Evolutionary conservation across 768 basidiomycete species (phyloP).

Genomic region (Heimioporus sp.): DNA sequence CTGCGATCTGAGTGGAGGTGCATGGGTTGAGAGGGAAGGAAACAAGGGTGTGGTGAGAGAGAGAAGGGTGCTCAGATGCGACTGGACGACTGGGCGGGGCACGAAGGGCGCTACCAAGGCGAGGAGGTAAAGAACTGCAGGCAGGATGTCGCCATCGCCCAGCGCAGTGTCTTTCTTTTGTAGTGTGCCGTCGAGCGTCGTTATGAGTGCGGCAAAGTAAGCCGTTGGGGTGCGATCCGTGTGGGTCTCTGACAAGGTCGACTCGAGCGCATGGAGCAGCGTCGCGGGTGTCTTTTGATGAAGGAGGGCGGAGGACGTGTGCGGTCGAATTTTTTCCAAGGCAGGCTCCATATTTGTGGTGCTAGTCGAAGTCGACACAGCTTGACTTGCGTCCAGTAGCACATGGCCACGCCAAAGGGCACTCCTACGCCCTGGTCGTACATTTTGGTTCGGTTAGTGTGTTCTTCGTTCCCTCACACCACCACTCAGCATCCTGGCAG

Average conservation of each 20-base stretch:
- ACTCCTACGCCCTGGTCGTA: slow-evolving; percentile 63
- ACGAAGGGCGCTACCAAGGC: slow-evolving; percentile 43
- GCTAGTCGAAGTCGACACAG: not conserved
- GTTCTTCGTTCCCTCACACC: not conserved
- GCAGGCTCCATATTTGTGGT: slow-evolving; percentile 52
- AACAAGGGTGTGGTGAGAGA: slow-evolving; percentile 79
- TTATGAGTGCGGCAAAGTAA: slow-evolving; percentile 90
- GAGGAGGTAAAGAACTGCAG: slow-evolving; percentile 39
- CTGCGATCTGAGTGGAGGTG: slow-evolving; percentile 85
- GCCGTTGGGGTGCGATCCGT: slow-evolving; percentile 77
- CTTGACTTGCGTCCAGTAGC: not conserved
- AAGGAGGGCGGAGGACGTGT: slow-evolving; percentile 73
- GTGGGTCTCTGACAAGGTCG: slow-evolving; percentile 67
- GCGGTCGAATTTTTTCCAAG: slow-evolving; percentile 83
- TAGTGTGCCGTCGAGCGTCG: slow-evolving; percentile 76
- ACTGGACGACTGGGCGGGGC: slow-evolving; percentile 72
- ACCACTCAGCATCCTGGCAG: slow-evolving; percentile 33
- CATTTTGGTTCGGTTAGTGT: slow-evolving; percentile 57
- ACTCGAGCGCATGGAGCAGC: slow-evolving; percentile 82
- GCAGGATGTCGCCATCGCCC: slow-evolving; percentile 61
- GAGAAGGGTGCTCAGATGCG: slow-evolving; percentile 70
- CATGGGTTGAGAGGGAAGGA: slow-evolving; percentile 57
- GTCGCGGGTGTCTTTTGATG: slow-evolving; percentile 90
- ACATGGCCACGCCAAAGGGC: slow-evolving; percentile 33
- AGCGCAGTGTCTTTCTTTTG: slow-evolving; percentile 59